Base-by-base conservation (phyloP, 371 early-diverging fungal species). In the Mortierella sp. region DNA sequence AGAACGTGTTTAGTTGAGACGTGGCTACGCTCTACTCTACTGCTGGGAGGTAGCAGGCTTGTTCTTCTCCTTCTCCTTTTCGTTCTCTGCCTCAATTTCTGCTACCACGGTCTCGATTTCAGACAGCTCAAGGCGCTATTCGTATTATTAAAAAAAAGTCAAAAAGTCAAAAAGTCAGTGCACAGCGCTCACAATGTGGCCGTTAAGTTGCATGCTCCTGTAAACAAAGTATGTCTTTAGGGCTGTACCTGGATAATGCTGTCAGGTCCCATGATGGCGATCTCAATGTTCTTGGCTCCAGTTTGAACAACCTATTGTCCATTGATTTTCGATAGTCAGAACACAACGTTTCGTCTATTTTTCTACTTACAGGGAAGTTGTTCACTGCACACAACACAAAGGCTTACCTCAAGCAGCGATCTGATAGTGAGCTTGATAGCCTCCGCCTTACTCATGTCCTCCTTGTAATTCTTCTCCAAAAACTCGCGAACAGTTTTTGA, bases 281-380 rank as follows among this genome's bases (percentile, higher is more conserved):
- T 93, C 73, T 99, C 99, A 80, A 99, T 96, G 82, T 97, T 97
- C 86, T 97, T 97, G 53, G 99, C 95, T 50, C 99, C 98, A 5
- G 97, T 97, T 88, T 99, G 99, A 37, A 99, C 99, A 66, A 98
- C 95, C 89, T 90, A 52, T 7, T 56, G n/a, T n/a, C n/a, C n/a
- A n/a, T n/a, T n/a, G n/a, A n/a, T n/a, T n/a, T n/a, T n/a, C n/a
- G n/a, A n/a, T n/a, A n/a, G n/a, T n/a, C n/a, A n/a, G n/a, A n/a
- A n/a, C n/a, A n/a, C n/a, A n/a, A n/a, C n/a, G n/a, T n/a, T n/a
- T n/a, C n/a, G n/a, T n/a, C n/a, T n/a, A n/a, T n/a, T n/a, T n/a
- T n/a, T n/a, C n/a, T n/a, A n/a, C n/a, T n/a, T n/a, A n/a, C n/a
- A n/a, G n/a, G n/a, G n/a, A n/a, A n/a, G n/a, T n/a, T n/a, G n/a